Evolutionary conservation across 768 basidiomycete genomes (phyloP).

Genomic region (Kwoniella dendrophila): DNA sequence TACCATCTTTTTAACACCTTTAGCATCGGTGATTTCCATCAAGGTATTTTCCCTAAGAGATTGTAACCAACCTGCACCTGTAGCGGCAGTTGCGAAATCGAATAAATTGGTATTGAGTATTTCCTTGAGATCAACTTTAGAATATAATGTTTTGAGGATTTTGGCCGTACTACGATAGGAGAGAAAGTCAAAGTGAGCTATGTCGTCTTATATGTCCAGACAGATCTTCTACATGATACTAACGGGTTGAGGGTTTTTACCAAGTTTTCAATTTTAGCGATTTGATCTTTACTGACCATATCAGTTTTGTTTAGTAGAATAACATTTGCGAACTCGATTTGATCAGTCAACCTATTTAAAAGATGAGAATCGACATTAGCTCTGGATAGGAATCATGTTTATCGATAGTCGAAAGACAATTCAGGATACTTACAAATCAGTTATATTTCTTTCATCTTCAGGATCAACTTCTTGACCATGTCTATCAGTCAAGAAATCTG

Average conservation of each 20-base stretch:
- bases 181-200: background rate
- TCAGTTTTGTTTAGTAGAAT: slow-evolving; percentile 55
- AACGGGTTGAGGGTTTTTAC: slow-evolving; percentile 53
- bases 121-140: slow-evolving; percentile 42
- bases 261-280: slow-evolving; percentile 41
- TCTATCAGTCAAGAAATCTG: slow-evolving; percentile 54
- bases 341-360: slow-evolving; percentile 43
- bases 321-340: slow-evolving; percentile 56
- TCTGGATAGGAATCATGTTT: background rate
- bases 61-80: slow-evolving; percentile 53
- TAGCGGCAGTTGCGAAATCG: slow-evolving; percentile 49
- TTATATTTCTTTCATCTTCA: slow-evolving; percentile 55
- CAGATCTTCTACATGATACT: slow-evolving; percentile 14
- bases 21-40: slow-evolving; percentile 28
- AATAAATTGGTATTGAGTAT: slow-evolving; percentile 53
- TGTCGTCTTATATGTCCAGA: background rate
- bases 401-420: background rate
- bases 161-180: slow-evolving; percentile 21
- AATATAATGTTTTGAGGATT: slow-evolving; percentile 33
- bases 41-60: slow-evolving; percentile 43
- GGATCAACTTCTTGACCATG: slow-evolving; percentile 47
- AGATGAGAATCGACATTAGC: background rate
- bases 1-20: slow-evolving; percentile 34
- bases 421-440: slow-evolving; percentile 35
- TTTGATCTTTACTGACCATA: slow-evolving; percentile 28